These are phyloP conservation scores for Lactifluus hygrophoroides DNA, from an alignment of 768 basidiomycete genomes.

Conservation along the genomic window DNA sequence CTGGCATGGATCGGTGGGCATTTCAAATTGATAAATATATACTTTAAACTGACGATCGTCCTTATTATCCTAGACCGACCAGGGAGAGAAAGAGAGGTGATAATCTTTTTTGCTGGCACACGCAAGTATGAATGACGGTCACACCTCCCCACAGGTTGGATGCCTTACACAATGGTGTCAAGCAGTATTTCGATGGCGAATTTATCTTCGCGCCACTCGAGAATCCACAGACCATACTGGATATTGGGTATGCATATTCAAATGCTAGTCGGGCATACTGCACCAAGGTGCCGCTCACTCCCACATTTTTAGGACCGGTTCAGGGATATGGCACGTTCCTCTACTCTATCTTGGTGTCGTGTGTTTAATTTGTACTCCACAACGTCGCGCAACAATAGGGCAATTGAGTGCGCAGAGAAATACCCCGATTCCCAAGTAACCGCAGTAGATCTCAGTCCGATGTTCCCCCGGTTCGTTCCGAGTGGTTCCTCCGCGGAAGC, in stretches of 20 bases:
- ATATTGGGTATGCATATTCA: conserved; percentile 21
- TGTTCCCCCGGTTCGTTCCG: conserved; percentile 19
- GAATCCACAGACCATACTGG: conserved; percentile 22
- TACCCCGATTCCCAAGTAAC: conserved; percentile 17
- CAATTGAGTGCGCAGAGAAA: conserved; percentile 21
- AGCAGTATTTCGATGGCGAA: conserved; percentile 16
- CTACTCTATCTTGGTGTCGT: not conserved
- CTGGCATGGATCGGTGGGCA: conserved; percentile 9
- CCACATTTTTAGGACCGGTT: not conserved
- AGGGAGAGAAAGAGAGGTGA: conserved; percentile 4
- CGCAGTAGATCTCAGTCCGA: conserved; percentile 19
- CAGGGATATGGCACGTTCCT: conserved; percentile 9
- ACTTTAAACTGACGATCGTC: not conserved
- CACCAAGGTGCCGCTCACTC: too few species aligned
- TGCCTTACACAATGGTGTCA: conserved; percentile 22
- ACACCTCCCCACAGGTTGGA: conserved; percentile 17
- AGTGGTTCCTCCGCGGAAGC: too few species aligned
- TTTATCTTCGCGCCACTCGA: conserved; percentile 17
- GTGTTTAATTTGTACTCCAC: not conserved
- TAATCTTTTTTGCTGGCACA: too few species aligned
- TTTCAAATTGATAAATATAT: not conserved
- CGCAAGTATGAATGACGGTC: too few species aligned
- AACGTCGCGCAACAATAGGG: conserved; percentile 14
- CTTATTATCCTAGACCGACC: not conserved
- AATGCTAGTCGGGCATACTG: not conserved